Conservation (phyloP, 495 filamentous ascomycete species). For the Neurospora intermedia region DNA sequence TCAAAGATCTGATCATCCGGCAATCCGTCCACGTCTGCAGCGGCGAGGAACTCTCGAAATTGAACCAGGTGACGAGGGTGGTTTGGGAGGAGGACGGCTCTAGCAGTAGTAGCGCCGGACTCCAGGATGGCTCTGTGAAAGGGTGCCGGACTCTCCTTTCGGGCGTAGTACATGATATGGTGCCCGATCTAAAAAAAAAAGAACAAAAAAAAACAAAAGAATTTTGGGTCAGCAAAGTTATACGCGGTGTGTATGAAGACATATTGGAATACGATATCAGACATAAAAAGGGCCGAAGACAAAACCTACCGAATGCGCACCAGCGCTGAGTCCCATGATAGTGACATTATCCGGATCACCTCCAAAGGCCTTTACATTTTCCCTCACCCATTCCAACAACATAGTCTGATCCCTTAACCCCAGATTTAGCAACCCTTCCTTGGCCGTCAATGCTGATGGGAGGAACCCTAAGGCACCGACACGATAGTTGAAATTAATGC, state of each 20-base stretch:
- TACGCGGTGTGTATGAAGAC: background rate
- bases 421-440: constrained; percentile 50
- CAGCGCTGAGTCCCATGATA: constrained; percentile 56
- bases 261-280: background rate
- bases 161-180: constrained; percentile 46
- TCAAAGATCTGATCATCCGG: constrained; percentile 36
- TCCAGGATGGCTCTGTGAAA: constrained; percentile 55
- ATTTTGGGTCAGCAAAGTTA: constrained; percentile 1
- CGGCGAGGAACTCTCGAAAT: constrained; percentile 45
- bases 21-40: constrained; percentile 30
- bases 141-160: constrained; percentile 23
- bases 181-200: constrained; percentile 45
- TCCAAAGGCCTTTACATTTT: constrained; percentile 50
- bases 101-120: constrained; percentile 51
- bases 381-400: constrained; percentile 53
- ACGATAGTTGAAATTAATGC: constrained; percentile 60
- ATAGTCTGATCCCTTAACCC: constrained; percentile 60
- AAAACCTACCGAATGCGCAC: constrained; percentile 48
- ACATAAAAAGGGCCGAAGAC: background rate
- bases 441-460: constrained; percentile 39
- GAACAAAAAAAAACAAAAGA: too few species aligned
- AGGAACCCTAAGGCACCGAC: constrained; percentile 59
- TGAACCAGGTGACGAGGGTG: constrained; percentile 49
- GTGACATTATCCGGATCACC: constrained; percentile 55
- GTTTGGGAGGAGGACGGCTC: constrained; percentile 44